Evolutionary conservation across 192 early-diverging fungal species (phyloP), one percentile per base, ranked within the genome.

Genomic region (Coemansia sp.): DNA sequence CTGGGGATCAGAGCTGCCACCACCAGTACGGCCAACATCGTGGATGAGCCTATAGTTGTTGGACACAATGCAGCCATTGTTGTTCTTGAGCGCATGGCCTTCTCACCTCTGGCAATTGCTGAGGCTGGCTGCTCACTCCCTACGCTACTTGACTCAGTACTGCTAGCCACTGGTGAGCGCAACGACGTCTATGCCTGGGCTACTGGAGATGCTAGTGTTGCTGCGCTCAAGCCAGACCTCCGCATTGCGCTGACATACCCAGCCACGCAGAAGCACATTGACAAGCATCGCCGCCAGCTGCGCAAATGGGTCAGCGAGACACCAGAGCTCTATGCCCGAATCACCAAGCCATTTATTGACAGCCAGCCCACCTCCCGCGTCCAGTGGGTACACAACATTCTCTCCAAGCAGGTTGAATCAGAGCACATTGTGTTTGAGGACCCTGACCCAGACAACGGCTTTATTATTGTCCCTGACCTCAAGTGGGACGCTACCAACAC

Each of bases 161-260:
- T 40, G 13, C 64, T 90, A 6, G 38, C 64, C 1, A 62, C 84
- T 26, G 75, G 63, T 1, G 87, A 87, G 13, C 74, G 78, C n/a
- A 92, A 92, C 63, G 89, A 90, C 47, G 87, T 92, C 19, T 92
- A 92, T 59, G 78, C 85, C 35, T 89, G 88, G 89, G 84, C 82
- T 37, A 79, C 86, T 16, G 85, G 86, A 7, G 68, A 73, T 17
- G 55, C 87, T 16, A 26, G 26, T 26, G 26, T 26, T 26, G 26
- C 26, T 26, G 26, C 26, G 26, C 26, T 26, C 26, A 26, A 26
- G 26, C 26, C 26, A 26, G 26, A 26, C 26, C 26, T 26, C 26
- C 26, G 26, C 26, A 26, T 26, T 26, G 26, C 26, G 26, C 26
- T 26, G 26, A 26, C 26, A 26, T 26, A 26, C 26, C 26, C 26